Evolutionary conservation across 257 asterid genomes (phyloP), one percentile per base, ranked within the genome.

Genomic region (Ballota nigra): DNA sequence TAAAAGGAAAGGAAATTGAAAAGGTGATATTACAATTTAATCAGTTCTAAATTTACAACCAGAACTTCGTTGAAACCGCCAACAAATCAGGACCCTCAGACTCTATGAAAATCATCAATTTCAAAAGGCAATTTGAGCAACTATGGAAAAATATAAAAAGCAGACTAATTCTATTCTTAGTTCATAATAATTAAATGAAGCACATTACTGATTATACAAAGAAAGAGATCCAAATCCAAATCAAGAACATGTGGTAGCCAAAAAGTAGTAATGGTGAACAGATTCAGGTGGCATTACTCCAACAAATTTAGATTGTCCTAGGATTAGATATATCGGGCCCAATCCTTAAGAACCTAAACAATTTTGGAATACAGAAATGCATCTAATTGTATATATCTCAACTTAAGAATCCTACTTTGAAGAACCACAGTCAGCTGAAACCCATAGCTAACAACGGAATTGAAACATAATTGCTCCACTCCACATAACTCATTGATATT

Each of bases 371-470:
- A 40, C 41, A 36, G 51, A 73, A 43, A 16, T 58, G 71, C 63
- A 53, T 56, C 1, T 9, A 70, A n/a, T n/a, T 8, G 29, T n/a
- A n/a, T 24, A 60, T 20, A 31, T 47, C 34, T 1, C 38, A 57
- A 26, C 4, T 23, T 26, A 26, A 57, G 5, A 26, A 9, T 28
- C n/a, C 9, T 2, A 68, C 28, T 40, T 28, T 38, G 38, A 45
- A 75, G 53, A 70, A 33, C 28, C 57, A 13, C 29, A 75, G 20
- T 19, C 59, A 34, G 10, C 38, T 61, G n/a, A 49, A 52, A 12
- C n/a, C 19, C 19, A 70, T 63, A 51, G 29, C 60, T 9, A 49
- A 49, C 18, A 49, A 49, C 7, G 31, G 33, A 56, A 66, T 15
- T 43, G 5, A 66, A 8, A 15, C 57, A 23, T 8, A 57, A 22